Base-by-base conservation (phyloP, 176 grass and related monocot species). In the Metroxylon sagu region DNA sequence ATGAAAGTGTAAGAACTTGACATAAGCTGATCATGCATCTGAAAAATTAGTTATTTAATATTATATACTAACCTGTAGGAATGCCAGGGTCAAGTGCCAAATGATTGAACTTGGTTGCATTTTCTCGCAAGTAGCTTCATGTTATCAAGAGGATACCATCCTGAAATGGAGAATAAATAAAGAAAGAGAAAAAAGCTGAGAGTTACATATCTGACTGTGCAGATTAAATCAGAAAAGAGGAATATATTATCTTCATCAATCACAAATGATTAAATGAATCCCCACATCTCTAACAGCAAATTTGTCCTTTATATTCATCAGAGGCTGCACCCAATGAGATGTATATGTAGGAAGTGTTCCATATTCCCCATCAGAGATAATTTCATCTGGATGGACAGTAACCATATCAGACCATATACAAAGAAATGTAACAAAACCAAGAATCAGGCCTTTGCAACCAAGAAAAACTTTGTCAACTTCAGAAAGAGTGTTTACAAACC, bases 261-360 rank as follows among this genome's bases (percentile, higher is more conserved):
- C 8, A 12, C 17, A 16, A 52, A 25, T 19, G 3, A 51, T 2
- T 3, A 15, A 67, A 26, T 25, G 51, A 63, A 7, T 54, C 6
- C 83, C 67, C 80, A 91, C 92, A 74, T 91, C 81, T 72, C 52
- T 79, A 61, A 91, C 74, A 59, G 49, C 59, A 64, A 91, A 97
- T 76, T 79, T 77, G 39, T 88, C 87, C 31, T 88, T 96, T 58
- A 64, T 65, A 58, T 73, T 85, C 26, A 91, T 66, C 26, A 57
- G 62, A 82, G 83, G 92, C 52, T 85, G 84, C 65, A 91, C 25
- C 87, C 84, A 97, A 61, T 85, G 81, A 56, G 81, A 85, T 67
- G 73, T 78, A 76, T 78, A 81, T 8, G 52, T 62, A 31, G 27
- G 70, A 57, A 69, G 16, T 10, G 31, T 53, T 49, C 68, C 64